phyloP scores from a whole-genome alignment of 805 yeast genomes.

The Yarrowia yakushimensis region DNA sequence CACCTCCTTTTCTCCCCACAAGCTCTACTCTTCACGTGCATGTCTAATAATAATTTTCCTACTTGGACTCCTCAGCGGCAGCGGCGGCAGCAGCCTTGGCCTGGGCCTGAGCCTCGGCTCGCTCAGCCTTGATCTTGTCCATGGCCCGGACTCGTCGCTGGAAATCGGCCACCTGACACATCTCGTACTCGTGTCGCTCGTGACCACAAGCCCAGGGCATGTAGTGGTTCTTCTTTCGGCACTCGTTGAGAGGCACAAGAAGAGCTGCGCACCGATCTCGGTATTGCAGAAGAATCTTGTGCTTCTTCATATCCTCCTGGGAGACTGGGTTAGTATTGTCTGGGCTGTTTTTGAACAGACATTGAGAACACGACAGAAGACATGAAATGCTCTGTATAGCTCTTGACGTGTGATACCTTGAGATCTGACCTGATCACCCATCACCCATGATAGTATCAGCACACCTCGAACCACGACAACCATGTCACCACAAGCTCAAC shows the following conservation, averaged over 20 bases:
- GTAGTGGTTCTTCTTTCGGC: conserved; percentile 54
- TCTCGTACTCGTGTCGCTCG: conserved; percentile 80
- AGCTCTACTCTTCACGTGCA: not conserved
- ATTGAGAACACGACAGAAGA: too few species aligned
- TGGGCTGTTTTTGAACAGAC: too few species aligned
- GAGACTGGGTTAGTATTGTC: conserved; percentile 51
- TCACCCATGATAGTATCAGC: too few species aligned
- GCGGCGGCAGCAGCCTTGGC: conserved; percentile 3
- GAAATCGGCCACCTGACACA: conserved; percentile 79
- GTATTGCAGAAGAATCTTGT: conserved; percentile 72
- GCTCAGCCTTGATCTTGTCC: conserved; percentile 48
- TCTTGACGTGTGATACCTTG: too few species aligned
- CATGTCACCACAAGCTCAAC: too few species aligned
- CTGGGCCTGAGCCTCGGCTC: not conserved
- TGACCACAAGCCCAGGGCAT: conserved; percentile 71
- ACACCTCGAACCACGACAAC: too few species aligned
- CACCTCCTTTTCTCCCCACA: too few species aligned
- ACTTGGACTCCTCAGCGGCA: conserved; percentile 16
- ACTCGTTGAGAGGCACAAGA: conserved; percentile 57
- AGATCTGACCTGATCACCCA: too few species aligned
- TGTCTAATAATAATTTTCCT: not conserved
- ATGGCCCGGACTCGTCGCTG: conserved; percentile 74
- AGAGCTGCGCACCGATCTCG: conserved; percentile 78
- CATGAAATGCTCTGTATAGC: too few species aligned
- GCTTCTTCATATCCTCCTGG: conserved; percentile 77